Percentiles rank a stretch among this genome's conserved stretches.
These are phyloP conservation scores for Phialocephala sp. DNA, from an alignment of 2,329 filamentous ascomycete species.

Conservation along the genomic window DNA sequence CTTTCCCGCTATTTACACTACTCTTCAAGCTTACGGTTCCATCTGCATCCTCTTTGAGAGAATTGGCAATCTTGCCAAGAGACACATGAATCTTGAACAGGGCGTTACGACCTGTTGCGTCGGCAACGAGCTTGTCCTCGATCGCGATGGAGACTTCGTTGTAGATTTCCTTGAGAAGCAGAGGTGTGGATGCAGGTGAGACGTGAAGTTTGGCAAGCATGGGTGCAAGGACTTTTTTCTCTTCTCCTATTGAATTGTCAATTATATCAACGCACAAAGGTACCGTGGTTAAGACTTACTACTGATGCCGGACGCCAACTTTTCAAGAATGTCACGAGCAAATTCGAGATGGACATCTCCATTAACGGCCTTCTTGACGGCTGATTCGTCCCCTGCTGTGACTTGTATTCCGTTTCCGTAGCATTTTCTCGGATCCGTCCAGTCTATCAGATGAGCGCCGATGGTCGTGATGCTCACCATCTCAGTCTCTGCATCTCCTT, in stretches of 20 bases:
- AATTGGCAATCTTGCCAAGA: constrained; percentile 71
- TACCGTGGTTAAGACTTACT: constrained; percentile 57
- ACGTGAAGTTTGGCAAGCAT: constrained; percentile 85
- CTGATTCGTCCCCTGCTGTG: constrained; percentile 55
- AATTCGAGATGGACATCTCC: constrained; percentile 83
- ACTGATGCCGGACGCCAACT: constrained; percentile 67
- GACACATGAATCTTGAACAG: constrained; percentile 72
- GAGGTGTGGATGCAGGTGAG: constrained; percentile 66
- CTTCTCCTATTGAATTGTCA: constrained; percentile 67
- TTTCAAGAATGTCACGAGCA: constrained; percentile 77
- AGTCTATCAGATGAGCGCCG: constrained; percentile 85
- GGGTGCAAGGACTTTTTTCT: constrained; percentile 80
- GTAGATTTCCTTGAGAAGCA: constrained; percentile 63
- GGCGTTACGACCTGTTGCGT: constrained; percentile 66
- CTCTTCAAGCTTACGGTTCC: constrained; percentile 23
- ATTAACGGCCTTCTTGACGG: constrained; percentile 66
- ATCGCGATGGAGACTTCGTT: constrained; percentile 65
- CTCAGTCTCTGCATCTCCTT: constrained; percentile 75
- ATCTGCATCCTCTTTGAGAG: constrained; percentile 44
- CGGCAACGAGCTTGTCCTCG: constrained; percentile 63
- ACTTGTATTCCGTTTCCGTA: constrained; percentile 54
- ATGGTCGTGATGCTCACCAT: constrained; percentile 82
- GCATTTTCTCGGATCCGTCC: constrained; percentile 90
- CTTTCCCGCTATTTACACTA: constrained; percentile 38
- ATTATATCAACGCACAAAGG: constrained; percentile 15